Conservation (phyloP, 2,329 filamentous ascomycete species). For the Proliferodiscus dingleyae region DNA sequence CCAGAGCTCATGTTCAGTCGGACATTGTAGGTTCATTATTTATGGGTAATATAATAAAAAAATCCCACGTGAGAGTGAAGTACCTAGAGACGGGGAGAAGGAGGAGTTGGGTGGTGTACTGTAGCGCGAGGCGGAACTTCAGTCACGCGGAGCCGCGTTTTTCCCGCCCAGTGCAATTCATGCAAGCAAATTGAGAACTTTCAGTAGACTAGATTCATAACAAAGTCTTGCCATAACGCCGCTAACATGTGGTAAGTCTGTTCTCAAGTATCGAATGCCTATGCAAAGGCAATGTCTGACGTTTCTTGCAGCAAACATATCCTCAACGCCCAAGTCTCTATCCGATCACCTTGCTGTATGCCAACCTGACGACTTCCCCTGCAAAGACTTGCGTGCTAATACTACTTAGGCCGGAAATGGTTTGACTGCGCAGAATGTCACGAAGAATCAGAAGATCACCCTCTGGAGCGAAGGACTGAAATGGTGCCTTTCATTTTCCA, state of each 20-base stretch:
- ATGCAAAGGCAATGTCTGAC: slow-evolving; percentile 1
- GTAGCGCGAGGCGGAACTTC: slow-evolving; percentile 54
- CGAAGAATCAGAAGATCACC: slow-evolving; percentile 71
- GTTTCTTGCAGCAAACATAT: slow-evolving; percentile 75
- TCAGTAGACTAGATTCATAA: not conserved
- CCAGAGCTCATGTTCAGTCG: no score
- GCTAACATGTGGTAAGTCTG: slow-evolving; percentile 29
- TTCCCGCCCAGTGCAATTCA: not conserved
- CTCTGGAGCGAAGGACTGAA: slow-evolving; percentile 71
- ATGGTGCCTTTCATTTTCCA: slow-evolving; percentile 52
- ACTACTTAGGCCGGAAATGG: slow-evolving; percentile 75
- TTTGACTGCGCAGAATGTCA: slow-evolving; percentile 98
- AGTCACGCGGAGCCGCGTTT: slow-evolving; percentile 4
- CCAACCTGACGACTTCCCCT: slow-evolving; percentile 9
- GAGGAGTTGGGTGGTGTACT: no score
- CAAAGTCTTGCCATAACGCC: not conserved
- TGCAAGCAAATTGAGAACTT: not conserved
- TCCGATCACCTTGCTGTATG: slow-evolving; percentile 93
- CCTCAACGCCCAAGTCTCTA: slow-evolving; percentile 94
- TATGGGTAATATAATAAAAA: no score
- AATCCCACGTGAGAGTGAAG: no score
- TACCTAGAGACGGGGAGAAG: no score
- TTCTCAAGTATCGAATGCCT: not conserved
- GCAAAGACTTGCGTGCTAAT: not conserved
- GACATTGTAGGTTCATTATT: no score